These are phyloP conservation scores for Aristolochia californica DNA, from an alignment of 164 flowering plant genomes.

Conservation along the genomic window DNA sequence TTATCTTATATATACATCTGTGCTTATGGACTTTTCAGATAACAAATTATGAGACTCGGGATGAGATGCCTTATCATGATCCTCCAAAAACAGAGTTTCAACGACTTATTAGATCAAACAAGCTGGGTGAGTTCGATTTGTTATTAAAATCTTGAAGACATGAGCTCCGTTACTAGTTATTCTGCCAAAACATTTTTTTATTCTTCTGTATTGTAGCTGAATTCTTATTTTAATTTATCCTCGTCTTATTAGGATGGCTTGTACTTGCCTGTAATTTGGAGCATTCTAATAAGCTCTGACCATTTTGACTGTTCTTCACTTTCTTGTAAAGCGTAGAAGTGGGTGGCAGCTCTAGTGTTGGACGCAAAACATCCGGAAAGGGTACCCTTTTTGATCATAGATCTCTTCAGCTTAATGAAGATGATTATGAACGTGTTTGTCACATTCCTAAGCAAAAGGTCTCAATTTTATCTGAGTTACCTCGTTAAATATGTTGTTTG, in stretches of 20 bases:
- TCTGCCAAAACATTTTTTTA: no score
- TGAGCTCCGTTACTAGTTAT: no score
- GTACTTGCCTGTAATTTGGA: no score
- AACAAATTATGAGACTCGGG: conserved; percentile 37
- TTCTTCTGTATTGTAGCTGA: no score
- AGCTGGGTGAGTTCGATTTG: conserved; percentile 31
- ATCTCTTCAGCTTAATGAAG: conserved; percentile 43
- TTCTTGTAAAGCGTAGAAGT: conserved; percentile 19
- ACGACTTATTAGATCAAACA: conserved; percentile 33
- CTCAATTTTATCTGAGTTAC: not conserved
- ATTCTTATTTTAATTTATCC: no score
- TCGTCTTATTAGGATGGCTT: no score
- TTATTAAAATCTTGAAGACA: not conserved
- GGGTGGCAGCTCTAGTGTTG: conserved; percentile 5
- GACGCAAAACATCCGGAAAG: not conserved
- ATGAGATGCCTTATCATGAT: conserved; percentile 49
- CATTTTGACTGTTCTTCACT: no score
- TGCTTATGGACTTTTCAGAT: conserved; percentile 26
- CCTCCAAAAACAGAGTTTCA: conserved; percentile 56
- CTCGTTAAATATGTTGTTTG: not conserved
- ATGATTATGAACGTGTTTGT: conserved; percentile 63
- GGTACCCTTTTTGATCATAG: conserved; percentile 49
- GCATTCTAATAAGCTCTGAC: no score
- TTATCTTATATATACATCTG: not conserved
- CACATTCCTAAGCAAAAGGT: conserved; percentile 71